phyloP scores from a whole-genome alignment of 495 filamentous ascomycete genomes.

The Penicillium dipodomyicola region DNA sequence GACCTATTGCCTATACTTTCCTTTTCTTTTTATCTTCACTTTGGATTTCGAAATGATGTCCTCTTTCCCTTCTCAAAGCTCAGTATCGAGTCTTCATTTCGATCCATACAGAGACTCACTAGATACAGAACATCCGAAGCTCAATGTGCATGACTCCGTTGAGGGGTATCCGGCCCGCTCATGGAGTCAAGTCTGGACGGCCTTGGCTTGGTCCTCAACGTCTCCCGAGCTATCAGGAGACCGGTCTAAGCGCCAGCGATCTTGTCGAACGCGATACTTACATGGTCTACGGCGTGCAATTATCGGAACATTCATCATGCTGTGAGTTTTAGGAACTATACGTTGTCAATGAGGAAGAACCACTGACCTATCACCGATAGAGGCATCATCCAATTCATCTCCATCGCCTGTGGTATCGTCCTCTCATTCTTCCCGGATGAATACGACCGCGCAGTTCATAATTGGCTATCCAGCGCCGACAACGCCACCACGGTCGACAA shows the following conservation, averaged over 20 bases:
- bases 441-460: conserved; percentile 45
- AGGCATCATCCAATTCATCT: conserved; percentile 48
- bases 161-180: conserved; percentile 16
- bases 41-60: background rate
- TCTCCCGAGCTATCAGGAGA: conserved; percentile 19
- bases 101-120: conserved; percentile 26
- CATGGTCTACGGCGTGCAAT: conserved; percentile 23
- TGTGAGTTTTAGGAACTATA: conserved; percentile 30
- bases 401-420: conserved; percentile 50
- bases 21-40: background rate
- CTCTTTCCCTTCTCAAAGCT: conserved; percentile 2
- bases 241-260: conserved; percentile 2
- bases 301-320: conserved; percentile 37
- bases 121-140: conserved; percentile 7
- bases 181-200: conserved; percentile 19
- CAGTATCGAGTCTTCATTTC: conserved; percentile 10
- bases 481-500: conserved; percentile 43
- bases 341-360: background rate
- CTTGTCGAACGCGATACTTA: conserved; percentile 13
- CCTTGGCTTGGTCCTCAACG: conserved; percentile 19
- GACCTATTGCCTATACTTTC: no score
- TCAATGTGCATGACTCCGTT: conserved; percentile 10
- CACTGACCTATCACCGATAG: conserved; percentile 13
- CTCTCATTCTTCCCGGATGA: conserved; percentile 58
- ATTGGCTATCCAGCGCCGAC: conserved; percentile 49